Evolutionary conservation across 1,139 yeast genomes (phyloP), one percentile per base, ranked within the genome.

Genomic region (Hemisphaericaspora xylofermentans): DNA sequence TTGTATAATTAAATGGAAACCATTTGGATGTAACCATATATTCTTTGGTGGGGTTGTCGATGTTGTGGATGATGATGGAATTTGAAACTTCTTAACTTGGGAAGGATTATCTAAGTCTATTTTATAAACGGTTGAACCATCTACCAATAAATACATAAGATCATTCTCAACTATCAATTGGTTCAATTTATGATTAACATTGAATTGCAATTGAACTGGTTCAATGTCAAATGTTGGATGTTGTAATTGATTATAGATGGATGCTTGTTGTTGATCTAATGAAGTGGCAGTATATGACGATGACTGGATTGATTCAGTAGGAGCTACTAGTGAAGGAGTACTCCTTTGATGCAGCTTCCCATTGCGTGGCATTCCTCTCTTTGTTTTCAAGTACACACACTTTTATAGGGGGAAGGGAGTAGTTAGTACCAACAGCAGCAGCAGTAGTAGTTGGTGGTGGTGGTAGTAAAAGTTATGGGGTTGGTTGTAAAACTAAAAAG

Each of bases 141-240:
- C 51, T 12, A 63, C 44, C 3, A 67, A 36, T n/a, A 72, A 49
- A 43, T 51, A 64, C 76, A 72, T 70, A 21, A 57, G 51, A 44
- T 70, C 66, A 43, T 56, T 62, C 37, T 57, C 56, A 2, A 68
- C 71, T 15, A 52, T 44, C 10, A 68, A 50, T n/a, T 50, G 45
- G 12, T 47, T 51, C 31, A 72, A 56, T 3, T 56, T 50, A 38
- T 60, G 45, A n/a, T 53, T 47, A 24, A 71, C 60, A 21, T 57
- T 61, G 49, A 71, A 71, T 45, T 71, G 76, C 17, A 71, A 60
- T 49, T 66, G 76, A 3, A 71, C 76, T 25, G 62, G 61, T 40
- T 71, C 76, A n/a, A 72, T 50, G 9, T 58, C 60, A 47, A 69
- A 67, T 9, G 48, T 43, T 1, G 71, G 69, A 35, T 49, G 49